These are phyloP conservation scores for Phytophthora pistaciae DNA, from an alignment of 352 stramenopile genomes.

Conservation along the genomic window DNA sequence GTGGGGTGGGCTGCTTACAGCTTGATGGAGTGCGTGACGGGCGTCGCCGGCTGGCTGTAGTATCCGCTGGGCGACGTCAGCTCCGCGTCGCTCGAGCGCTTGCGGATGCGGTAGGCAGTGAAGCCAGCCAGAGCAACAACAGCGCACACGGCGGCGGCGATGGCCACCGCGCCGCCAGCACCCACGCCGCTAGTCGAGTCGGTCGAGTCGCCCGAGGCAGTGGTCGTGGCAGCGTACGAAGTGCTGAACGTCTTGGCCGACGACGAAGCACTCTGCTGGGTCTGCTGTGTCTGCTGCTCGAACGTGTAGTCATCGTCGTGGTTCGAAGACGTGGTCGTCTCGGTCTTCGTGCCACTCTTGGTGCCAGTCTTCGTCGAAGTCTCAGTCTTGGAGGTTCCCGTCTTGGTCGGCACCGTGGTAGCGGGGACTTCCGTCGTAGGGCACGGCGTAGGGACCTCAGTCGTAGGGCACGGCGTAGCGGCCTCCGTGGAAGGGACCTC, in stretches of 20 bases:
- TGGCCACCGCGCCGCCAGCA: conserved; percentile 3
- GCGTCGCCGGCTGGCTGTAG: conserved; percentile 33
- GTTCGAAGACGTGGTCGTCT: conserved; percentile 26
- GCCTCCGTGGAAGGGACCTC: conserved; percentile 1
- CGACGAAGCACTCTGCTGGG: conserved; percentile 30
- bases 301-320: conserved; percentile 25
- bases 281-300: conserved; percentile 22
- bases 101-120: conserved; percentile 43
- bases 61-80: conserved; percentile 32
- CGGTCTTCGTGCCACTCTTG: conserved; percentile 18
- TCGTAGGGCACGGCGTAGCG: conserved; percentile 26
- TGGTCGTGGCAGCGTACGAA: conserved; percentile 25
- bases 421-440: conserved; percentile 4
- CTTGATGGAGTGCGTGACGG: conserved; percentile 24
- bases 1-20: conserved; percentile 21
- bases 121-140: conserved; percentile 49
- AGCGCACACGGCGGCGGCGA: conserved; percentile 32
- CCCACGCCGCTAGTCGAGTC: background rate
- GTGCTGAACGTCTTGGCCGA: conserved; percentile 32
- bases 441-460: conserved; percentile 26
- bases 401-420: conserved; percentile 9
- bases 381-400: conserved; percentile 12
- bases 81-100: conserved; percentile 29
- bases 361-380: conserved; percentile 6
- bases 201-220: background rate